phyloP scores from a whole-genome alignment of 768 basidiomycete genomes.

The Suillus fuscotomentosus region DNA sequence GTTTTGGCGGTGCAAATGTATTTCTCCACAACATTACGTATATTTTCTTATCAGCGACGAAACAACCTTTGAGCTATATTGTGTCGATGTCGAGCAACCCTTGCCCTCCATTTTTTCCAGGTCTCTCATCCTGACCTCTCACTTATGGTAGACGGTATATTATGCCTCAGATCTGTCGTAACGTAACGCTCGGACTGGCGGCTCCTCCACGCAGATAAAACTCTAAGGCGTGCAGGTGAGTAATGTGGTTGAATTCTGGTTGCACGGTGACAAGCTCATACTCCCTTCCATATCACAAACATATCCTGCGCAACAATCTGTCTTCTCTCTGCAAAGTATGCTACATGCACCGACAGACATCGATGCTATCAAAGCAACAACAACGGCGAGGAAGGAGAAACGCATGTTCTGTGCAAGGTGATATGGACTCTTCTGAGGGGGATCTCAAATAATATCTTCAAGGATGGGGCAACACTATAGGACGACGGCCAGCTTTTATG shows the following conservation, averaged over 20 bases:
- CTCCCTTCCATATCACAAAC: not conserved
- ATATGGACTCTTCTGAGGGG: not conserved
- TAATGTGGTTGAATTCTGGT: not conserved
- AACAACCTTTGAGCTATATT: too few relatives aligned
- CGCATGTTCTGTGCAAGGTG: not conserved
- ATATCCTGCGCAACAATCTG: not conserved
- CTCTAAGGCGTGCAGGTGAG: not conserved
- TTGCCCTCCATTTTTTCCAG: too few relatives aligned
- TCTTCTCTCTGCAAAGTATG: fast-evolving
- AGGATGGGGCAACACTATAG: too few relatives aligned
- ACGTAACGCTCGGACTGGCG: not conserved
- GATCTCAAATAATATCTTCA: too few relatives aligned
- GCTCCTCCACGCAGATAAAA: not conserved
- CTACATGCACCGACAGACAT: not conserved
- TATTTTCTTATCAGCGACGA: too few relatives aligned
- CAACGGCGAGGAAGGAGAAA: not conserved
- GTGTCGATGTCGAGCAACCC: too few relatives aligned
- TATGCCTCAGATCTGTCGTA: not conserved
- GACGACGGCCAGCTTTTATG: too few relatives aligned
- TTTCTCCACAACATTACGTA: too few relatives aligned
- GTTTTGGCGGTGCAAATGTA: too few relatives aligned
- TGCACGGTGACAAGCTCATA: not conserved
- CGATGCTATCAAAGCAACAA: not conserved
- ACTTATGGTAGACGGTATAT: too few relatives aligned
- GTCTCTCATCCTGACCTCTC: too few relatives aligned